phyloP scores from a whole-genome alignment of 1,284 basidiomycete genomes.

The Amanita bisporigera region DNA sequence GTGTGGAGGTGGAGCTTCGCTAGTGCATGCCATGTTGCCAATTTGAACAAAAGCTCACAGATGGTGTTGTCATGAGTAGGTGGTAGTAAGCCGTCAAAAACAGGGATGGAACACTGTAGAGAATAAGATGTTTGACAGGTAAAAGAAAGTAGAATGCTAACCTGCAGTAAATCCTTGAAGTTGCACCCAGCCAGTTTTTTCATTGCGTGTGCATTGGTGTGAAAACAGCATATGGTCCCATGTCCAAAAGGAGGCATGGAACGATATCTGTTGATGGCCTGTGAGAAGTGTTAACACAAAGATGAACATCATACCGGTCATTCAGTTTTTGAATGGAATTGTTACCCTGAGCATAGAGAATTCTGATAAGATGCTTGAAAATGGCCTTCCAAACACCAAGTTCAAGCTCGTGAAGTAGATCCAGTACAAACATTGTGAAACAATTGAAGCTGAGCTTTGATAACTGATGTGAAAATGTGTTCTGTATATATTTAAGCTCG shows the following conservation, averaged over 20 bases:
- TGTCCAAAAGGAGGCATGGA: conserved; percentile 33
- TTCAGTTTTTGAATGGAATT: conserved; percentile 22
- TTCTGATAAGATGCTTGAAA: conserved; percentile 30
- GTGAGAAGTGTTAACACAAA: neutral
- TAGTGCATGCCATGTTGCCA: conserved; percentile 3
- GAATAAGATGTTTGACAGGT: neutral
- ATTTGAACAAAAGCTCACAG: conserved; percentile 1
- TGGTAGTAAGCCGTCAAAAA: neutral
- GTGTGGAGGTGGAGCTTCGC: neutral
- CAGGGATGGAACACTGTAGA: conserved; percentile 4
- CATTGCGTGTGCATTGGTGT: conserved; percentile 21
- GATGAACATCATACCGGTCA: conserved; percentile 17
- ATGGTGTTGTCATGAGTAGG: neutral
- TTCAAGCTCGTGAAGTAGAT: too few relatives aligned
- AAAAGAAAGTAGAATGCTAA: conserved; percentile 12
- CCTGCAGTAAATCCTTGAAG: conserved; percentile 47
- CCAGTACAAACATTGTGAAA: conserved; percentile 21
- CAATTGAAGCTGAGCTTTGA: conserved; percentile 19
- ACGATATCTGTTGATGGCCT: conserved; percentile 25
- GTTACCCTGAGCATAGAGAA: conserved; percentile 21
- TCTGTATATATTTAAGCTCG: conserved; percentile 31
- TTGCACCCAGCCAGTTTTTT: conserved; percentile 42
- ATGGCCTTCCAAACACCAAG: conserved; percentile 22
- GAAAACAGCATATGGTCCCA: conserved; percentile 24
- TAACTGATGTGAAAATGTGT: conserved; percentile 40